Conservation (phyloP, 129 eudicot genomes). For the Flaveria brownii region DNA sequence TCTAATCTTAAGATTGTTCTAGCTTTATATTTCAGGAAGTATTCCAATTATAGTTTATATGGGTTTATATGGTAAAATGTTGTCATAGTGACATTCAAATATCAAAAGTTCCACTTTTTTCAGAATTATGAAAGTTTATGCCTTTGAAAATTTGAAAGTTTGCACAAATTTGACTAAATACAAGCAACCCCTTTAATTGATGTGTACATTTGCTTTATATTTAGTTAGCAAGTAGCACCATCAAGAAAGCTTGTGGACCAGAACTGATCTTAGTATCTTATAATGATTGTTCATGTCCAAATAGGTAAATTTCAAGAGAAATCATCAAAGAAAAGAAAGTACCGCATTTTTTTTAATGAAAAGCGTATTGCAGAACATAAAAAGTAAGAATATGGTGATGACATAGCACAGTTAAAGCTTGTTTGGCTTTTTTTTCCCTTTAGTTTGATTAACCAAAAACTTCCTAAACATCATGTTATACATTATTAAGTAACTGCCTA, state of each 20-base stretch:
- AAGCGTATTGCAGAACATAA: neutral
- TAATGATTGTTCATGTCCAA: conserved; percentile 2
- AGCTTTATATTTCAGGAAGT: too few relatives aligned
- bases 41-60: too few relatives aligned
- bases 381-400: conserved; percentile 9
- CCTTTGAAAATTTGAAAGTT: too few relatives aligned
- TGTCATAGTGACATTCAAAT: too few relatives aligned
- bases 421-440: neutral
- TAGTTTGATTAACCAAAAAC: conserved; percentile 9
- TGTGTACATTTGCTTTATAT: too few relatives aligned
- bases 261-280: neutral
- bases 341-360: neutral
- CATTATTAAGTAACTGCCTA: neutral
- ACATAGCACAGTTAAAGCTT: conserved; percentile 2
- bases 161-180: too few relatives aligned
- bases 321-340: neutral
- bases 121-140: too few relatives aligned
- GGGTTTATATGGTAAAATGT: too few relatives aligned
- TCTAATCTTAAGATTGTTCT: too few relatives aligned
- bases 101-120: too few relatives aligned
- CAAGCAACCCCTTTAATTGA: too few relatives aligned
- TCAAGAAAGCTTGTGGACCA: neutral
- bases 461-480: neutral
- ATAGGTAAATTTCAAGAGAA: neutral
- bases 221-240: neutral